Evolutionary conservation across 345 rosid species (phyloP), one percentile per base, ranked within the genome.

Genomic region (Linum trigynum): DNA sequence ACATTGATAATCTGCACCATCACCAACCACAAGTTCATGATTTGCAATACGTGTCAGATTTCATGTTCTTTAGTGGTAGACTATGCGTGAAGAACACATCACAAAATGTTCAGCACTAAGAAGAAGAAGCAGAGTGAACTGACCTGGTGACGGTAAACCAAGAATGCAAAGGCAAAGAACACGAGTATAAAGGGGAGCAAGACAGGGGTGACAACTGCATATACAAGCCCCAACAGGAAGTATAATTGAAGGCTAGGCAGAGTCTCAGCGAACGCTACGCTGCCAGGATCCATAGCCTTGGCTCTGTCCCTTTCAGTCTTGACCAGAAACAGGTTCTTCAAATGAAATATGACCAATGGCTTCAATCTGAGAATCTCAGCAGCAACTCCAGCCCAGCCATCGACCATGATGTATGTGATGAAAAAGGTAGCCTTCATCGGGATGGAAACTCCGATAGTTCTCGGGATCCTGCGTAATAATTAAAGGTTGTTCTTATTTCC

Each of bases 361-460:
- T 88, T 94, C 70, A 90, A 42, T 62, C 92, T 85, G 37, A 94
- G 92, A 74, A 94, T 94, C 82, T 94, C 99, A 48, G 91, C 67
- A 0, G 99, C 99, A 14, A 90, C 90, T 56, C 99, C 99, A 66
- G 99, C 97, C 97, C 99, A 88, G 32, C 99, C 99, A 69, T 94
- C 99, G 62, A 92, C 83, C 98, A 92, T 92, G 67, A 92, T 82
- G 67, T 84, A 92, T 12, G 98, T 92, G 65, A 92, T 86, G 66
- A 90, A 92, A 77, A 90, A 92, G n/a, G 98, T 92, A 50, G 96
- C 97, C 71, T 92, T 92, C 97, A 90, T 94, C 50, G 99, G 99
- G 75, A 94, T 90, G 4, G 99, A 90, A 63, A 94, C 91, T 37
- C 99, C 97, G 62, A 90, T 88, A 55, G 96, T 94, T 77, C 97